Conservation (phyloP, 192 early-diverging fungal species). For the Coemansia sp. region DNA sequence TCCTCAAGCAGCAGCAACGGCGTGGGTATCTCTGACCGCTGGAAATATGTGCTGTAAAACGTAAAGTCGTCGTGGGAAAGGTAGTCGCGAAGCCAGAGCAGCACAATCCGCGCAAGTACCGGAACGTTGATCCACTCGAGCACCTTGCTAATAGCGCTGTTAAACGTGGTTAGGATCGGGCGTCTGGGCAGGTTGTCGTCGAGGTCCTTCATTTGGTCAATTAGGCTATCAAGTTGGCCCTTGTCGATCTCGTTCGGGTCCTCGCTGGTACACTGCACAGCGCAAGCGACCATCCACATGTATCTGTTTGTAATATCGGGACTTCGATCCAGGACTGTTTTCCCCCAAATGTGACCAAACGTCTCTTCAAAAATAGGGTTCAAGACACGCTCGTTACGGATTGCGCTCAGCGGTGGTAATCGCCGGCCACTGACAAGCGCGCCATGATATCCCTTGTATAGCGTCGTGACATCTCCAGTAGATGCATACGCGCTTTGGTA, state of each 20-base stretch:
- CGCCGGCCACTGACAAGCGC: slow-evolving; percentile 7
- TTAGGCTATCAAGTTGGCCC: slow-evolving; percentile 19
- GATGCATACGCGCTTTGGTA: slow-evolving; percentile 44
- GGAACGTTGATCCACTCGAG: slow-evolving; percentile 39
- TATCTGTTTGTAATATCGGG: slow-evolving; percentile 32
- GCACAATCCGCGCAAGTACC: slow-evolving; percentile 37
- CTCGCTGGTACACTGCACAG: slow-evolving; percentile 17
- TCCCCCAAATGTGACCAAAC: slow-evolving; percentile 45
- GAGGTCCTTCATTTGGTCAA: slow-evolving; percentile 35
- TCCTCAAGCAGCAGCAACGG: slow-evolving; percentile 73
- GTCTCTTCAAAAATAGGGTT: slow-evolving; percentile 40
- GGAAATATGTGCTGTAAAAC: slow-evolving; percentile 73
- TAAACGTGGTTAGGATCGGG: slow-evolving; percentile 32
- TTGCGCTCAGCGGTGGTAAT: slow-evolving; percentile 13
- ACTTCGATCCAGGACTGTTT: slow-evolving; percentile 11
- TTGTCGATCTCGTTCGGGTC: slow-evolving; percentile 11
- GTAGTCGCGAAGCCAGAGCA: slow-evolving; percentile 65
- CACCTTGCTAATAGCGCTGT: slow-evolving; percentile 26
- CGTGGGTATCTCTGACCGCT: slow-evolving; percentile 59
- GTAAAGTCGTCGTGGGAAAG: slow-evolving; percentile 57
- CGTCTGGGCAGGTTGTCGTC: slow-evolving; percentile 25
- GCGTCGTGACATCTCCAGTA: slow-evolving; percentile 34
- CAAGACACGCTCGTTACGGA: slow-evolving; percentile 39
- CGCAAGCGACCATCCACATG: slow-evolving; percentile 51
- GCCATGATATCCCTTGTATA: slow-evolving; percentile 40